phyloP scores from a whole-genome alignment of 2,329 filamentous ascomycete genomes.

The Fusarium acutatum region DNA sequence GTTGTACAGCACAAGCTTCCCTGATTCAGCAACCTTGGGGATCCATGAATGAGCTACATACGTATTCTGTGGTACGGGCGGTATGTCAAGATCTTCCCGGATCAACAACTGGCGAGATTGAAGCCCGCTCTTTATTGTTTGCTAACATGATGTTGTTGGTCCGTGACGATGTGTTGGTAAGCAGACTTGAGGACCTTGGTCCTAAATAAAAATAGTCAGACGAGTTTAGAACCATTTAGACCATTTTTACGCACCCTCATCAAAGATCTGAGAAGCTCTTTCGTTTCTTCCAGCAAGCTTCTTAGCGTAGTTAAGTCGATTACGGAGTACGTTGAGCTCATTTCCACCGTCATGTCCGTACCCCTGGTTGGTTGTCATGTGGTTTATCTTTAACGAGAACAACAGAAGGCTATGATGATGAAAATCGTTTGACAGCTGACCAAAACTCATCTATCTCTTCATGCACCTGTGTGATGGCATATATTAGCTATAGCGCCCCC shows the following conservation, averaged over 20 bases:
- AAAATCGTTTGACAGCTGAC: background rate
- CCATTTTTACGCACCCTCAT: background rate
- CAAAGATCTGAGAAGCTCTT: constrained; percentile 16
- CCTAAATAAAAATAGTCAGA: background rate
- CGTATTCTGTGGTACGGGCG: background rate
- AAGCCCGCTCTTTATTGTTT: background rate
- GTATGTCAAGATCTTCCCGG: constrained; percentile 17
- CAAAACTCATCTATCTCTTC: background rate
- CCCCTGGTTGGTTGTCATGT: constrained; percentile 6
- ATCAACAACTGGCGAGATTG: constrained; percentile 19
- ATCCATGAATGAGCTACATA: background rate
- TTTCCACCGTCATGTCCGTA: constrained; percentile 39
- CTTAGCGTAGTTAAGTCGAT: constrained; percentile 26
- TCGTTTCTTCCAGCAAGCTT: constrained; percentile 29
- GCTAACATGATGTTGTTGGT: constrained; percentile 3
- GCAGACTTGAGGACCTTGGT: background rate
- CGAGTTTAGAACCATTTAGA: background rate
- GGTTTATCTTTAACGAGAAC: background rate
- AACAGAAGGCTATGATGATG: background rate
- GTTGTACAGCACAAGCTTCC: background rate
- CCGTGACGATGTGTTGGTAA: constrained; percentile 11
- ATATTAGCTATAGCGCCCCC: background rate
- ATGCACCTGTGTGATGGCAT: constrained; percentile 3
- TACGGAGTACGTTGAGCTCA: constrained; percentile 21
- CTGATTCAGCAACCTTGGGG: background rate